These are phyloP conservation scores for Cantharellus anzutake DNA, from an alignment of 768 basidiomycete genomes.

Conservation along the genomic window DNA sequence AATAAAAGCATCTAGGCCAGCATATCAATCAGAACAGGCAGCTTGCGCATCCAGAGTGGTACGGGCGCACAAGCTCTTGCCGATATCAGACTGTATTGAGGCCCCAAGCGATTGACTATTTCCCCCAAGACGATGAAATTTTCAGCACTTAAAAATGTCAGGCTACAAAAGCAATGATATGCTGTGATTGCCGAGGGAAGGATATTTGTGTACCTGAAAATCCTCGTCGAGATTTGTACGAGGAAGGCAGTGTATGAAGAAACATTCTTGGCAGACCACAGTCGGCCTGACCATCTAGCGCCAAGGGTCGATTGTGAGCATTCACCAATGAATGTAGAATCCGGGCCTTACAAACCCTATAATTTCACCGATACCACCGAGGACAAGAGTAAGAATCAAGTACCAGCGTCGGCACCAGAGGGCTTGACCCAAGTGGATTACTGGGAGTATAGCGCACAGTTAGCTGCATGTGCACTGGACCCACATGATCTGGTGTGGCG, in stretches of 20 bases:
- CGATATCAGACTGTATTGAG: too few relatives aligned
- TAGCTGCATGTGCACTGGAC: too few relatives aligned
- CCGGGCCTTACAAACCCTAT: background rate
- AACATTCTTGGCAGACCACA: background rate
- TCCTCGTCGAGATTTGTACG: background rate
- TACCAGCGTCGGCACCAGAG: background rate
- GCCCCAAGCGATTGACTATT: too few relatives aligned
- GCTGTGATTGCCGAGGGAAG: too few relatives aligned
- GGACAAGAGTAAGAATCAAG: background rate
- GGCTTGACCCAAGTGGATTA: background rate
- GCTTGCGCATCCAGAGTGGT: too few relatives aligned
- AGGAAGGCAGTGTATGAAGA: background rate
- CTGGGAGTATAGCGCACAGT: background rate
- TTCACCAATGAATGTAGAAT: background rate
- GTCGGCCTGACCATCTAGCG: background rate
- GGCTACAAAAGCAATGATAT: too few relatives aligned
- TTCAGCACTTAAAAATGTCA: slow-evolving; percentile 22
- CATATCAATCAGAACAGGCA: too few relatives aligned
- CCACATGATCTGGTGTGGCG: too few relatives aligned
- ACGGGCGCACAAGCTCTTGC: too few relatives aligned
- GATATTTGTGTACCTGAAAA: too few relatives aligned
- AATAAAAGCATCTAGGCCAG: too few relatives aligned
- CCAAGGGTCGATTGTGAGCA: slow-evolving; percentile 16
- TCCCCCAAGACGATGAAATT: slow-evolving; percentile 33
- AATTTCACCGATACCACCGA: background rate